Evolutionary conservation across 2,329 filamentous ascomycete genomes (phyloP).

Genomic region (Paraconiothyrium brasiliense): DNA sequence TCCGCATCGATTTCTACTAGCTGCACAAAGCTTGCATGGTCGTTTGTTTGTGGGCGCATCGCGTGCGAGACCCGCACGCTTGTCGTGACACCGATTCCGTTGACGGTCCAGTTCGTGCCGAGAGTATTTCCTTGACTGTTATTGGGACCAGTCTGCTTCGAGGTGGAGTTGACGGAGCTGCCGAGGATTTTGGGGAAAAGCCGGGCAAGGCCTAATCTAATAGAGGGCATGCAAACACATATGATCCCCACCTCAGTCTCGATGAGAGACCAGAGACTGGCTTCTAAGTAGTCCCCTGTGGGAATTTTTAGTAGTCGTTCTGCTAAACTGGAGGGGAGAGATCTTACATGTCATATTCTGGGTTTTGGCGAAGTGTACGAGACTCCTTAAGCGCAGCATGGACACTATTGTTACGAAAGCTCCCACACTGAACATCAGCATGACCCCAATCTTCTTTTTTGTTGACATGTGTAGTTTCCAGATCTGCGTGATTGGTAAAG

Average conservation of each 20-base stretch:
- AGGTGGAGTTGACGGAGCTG: conserved; percentile 14
- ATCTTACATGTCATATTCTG: conserved; percentile 44
- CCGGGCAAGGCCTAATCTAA: conserved; percentile 46
- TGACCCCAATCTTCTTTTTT: conserved; percentile 49
- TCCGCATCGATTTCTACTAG: conserved; percentile 15
- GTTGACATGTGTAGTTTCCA: conserved; percentile 36
- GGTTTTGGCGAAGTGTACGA: conserved; percentile 54
- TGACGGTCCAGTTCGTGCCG: neutral
- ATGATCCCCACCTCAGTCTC: conserved; percentile 54
- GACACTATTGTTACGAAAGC: conserved; percentile 55
- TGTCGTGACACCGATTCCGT: conserved; percentile 12
- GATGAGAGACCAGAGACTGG: conserved; percentile 50
- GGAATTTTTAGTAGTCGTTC: neutral
- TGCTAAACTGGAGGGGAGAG: conserved; percentile 7
- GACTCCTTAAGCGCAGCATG: conserved; percentile 51
- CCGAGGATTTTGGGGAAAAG: conserved; percentile 44
- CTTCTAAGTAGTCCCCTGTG: conserved; percentile 42
- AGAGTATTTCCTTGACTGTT: conserved; percentile 2
- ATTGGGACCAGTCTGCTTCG: conserved; percentile 9
- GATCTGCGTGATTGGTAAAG: conserved; percentile 44
- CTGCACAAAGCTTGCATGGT: conserved; percentile 15
- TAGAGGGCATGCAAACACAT: conserved; percentile 53
- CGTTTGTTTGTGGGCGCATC: conserved; percentile 2
- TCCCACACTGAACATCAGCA: conserved; percentile 48
- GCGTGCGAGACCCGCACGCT: conserved; percentile 11